Evolutionary conservation across 2,329 filamentous ascomycete species (phyloP), one percentile per base, ranked within the genome.

Genomic region (Apiospora sp.): DNA sequence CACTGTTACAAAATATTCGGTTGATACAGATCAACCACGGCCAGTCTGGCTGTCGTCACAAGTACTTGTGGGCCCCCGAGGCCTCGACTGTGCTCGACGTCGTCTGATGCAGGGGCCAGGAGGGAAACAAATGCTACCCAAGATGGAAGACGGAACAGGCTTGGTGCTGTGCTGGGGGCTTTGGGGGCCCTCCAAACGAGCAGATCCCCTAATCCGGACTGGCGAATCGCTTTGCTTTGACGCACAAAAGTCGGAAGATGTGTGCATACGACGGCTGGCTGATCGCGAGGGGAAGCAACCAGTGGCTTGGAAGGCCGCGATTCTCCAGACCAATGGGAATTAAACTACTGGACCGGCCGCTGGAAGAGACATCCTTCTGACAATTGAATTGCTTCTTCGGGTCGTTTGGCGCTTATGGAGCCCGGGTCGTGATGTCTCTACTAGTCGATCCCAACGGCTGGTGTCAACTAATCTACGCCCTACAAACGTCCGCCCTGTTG

Each of bases 171-270:
- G 27, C 27, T 30, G 27, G 27, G 27, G 27, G 27, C 27, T 22
- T 49, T 49, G 51, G 51, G 51, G 54, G 54, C 27, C 16, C 54
- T 19, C 19, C 10, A 22, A 49, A 22, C 22, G 54, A 61, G 54
- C 54, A 19, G 54, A 61, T 61, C 16, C 16, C 54, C 34, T 10
- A 22, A 49, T n/a, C 46, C 46, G 30, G 16, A 61, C 54, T 61
- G 54, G 54, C 54, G 54, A 61, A 61, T 61, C 54, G 54, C 54
- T 34, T 58, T 58, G 46, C 46, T 49, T n/a, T n/a, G 46, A 41
- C 37, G 37, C 19, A n/a, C 46, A 49, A n/a, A 12, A n/a, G 46
- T n/a, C 46, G 46, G 19, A 49, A n/a, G 46, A 48, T 19, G 49
- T 10, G 49, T 51, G 44, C 8, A 22, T 13, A 16, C 24, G 49